Evolutionary conservation across 2,329 filamentous ascomycete species (phyloP), one percentile per base, ranked within the genome.

Genomic region (Penicillium sp.): DNA sequence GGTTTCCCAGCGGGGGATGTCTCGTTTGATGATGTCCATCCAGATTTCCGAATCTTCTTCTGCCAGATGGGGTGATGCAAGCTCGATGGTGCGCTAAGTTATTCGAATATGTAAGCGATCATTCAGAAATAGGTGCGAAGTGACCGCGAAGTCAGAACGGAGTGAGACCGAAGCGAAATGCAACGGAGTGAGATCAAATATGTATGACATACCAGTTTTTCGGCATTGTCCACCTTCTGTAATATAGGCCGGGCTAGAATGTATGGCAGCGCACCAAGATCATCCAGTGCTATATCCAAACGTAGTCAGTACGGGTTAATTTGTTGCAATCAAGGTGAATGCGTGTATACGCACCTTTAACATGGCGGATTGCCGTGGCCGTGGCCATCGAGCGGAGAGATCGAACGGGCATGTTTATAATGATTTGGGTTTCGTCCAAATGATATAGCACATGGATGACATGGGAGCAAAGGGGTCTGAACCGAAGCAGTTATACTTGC

Each of bases 21-120:
- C 86, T 45, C 86, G 84, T 48, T 84, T 82, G 71, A 97, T 94
- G 66, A 97, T 83, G 27, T 83, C 82, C 40, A 85, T 75, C 93
- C 93, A 97, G 57, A 93, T 77, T 63, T 92, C 88, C 18, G 77
- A 81, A 38, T 86, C 86, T 52, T 88, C 79, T 36, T 85, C 84
- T 56, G 83, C 79, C 48, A 97, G 81, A 59, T 96, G 90, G 0
- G 91, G 89, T 5, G 87, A 92, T 67, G 86, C 85, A 47, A 81
- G 57, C 74, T 97, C 92, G 54, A 97, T 81, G 53, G 81, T 72
- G 60, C 77, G 74, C 76, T 80, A 45, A 39, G 22, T 41, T 40
- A 48, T 4, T 10, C 44, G 16, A 18, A 3, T 10, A 11, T 32
- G 38, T 55, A 45, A 55, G 55, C 48, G 34, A 50, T 47, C 29